These are phyloP conservation scores for Pseudocercospora fijiensis DNA, from an alignment of 2,329 filamentous ascomycete genomes.

Conservation along the genomic window DNA sequence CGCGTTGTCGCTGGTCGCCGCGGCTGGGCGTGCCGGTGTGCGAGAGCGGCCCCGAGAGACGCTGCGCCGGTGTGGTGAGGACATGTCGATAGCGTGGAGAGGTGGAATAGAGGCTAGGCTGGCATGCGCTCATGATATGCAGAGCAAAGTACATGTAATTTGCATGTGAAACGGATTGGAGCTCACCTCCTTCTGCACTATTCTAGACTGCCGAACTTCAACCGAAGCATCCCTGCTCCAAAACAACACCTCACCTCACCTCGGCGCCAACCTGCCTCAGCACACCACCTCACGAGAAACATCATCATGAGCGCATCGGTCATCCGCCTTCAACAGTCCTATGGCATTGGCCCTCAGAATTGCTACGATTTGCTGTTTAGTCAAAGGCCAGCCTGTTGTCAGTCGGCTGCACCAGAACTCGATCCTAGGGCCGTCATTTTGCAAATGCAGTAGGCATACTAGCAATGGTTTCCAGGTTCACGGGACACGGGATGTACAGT, in stretches of 20 bases:
- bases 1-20: conserved; percentile 23
- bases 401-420: no score
- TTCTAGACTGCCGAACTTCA: no score
- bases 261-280: not conserved
- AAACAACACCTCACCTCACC: not conserved
- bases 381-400: no score
- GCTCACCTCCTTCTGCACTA: not conserved
- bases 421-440: no score
- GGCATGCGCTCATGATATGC: conserved; percentile 1
- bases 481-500: not conserved
- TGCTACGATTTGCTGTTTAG: no score
- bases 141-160: not conserved
- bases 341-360: no score
- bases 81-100: conserved; percentile 11
- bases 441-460: no score
- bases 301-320: no score
- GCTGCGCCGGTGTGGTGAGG: conserved; percentile 35
- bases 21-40: conserved; percentile 25
- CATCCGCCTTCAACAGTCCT: no score
- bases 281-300: no score
- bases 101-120: not conserved
- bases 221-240: not conserved
- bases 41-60: conserved; percentile 44
- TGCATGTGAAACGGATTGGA: not conserved
- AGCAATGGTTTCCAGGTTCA: no score